Evolutionary conservation across 2,329 filamentous ascomycete species (phyloP).

Genomic region (Phyllosticta paracitricarpa): DNA sequence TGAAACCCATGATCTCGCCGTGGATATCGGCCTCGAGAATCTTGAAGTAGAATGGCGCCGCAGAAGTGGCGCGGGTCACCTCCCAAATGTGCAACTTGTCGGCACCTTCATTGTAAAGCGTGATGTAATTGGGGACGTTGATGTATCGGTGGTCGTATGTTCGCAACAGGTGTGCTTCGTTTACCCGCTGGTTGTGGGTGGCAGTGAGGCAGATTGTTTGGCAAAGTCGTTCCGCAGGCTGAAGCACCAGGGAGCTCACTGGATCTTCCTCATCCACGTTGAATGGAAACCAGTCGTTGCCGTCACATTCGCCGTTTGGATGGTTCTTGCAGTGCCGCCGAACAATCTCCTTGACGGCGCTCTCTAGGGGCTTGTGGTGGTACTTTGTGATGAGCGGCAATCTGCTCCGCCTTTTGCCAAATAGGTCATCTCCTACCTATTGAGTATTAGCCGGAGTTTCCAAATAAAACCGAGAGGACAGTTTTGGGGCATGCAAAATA

Average conservation of each 20-base stretch:
- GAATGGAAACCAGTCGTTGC: slow-evolving; percentile 38
- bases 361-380: slow-evolving; percentile 38
- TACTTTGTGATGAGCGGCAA: slow-evolving; percentile 41
- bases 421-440: slow-evolving; percentile 37
- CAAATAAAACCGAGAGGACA: too few species aligned
- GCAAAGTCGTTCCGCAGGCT: slow-evolving; percentile 22
- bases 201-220: slow-evolving; percentile 39
- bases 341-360: slow-evolving; percentile 37
- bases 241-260: slow-evolving; percentile 7
- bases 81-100: slow-evolving; percentile 41
- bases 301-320: slow-evolving; percentile 26
- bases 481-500: background rate
- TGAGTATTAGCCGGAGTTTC: background rate
- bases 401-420: slow-evolving; percentile 34
- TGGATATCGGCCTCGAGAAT: slow-evolving; percentile 36
- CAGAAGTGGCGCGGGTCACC: slow-evolving; percentile 43
- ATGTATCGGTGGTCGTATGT: slow-evolving; percentile 39
- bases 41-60: slow-evolving; percentile 44
- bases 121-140: slow-evolving; percentile 34
- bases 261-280: slow-evolving; percentile 14
- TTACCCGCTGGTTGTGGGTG: slow-evolving; percentile 37
- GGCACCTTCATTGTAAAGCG: slow-evolving; percentile 38
- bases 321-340: slow-evolving; percentile 35
- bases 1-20: slow-evolving; percentile 33
- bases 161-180: slow-evolving; percentile 39